A percentile compares a stretch with the other conserved stretches of the same genome.
phyloP scores from a whole-genome alignment of 495 filamentous ascomycete genomes.

The Penicillium egyptiacum region DNA sequence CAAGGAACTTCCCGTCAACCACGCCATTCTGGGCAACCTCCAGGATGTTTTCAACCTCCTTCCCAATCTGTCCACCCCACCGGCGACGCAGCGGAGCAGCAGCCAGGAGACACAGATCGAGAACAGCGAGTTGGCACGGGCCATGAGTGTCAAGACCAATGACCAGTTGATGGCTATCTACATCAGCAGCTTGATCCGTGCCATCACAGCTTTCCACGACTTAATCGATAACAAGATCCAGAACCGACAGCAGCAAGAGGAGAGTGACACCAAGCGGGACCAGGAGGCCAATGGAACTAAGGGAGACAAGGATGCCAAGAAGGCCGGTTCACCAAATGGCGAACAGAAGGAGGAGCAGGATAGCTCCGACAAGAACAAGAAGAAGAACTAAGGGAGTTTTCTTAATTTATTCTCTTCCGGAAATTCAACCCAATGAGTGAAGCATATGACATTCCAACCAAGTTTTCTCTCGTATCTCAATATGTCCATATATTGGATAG shows the following conservation, averaged over 20 bases:
- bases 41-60: slow-evolving; percentile 99
- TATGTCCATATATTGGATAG: background rate
- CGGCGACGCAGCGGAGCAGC: slow-evolving; percentile 48
- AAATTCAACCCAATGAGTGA: slow-evolving; percentile 27
- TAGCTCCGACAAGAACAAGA: slow-evolving; percentile 57
- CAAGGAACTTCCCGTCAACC: slow-evolving; percentile 89
- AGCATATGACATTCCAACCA: slow-evolving; percentile 27
- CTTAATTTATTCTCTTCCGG: slow-evolving; percentile 12
- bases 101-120: slow-evolving; percentile 53
- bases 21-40: slow-evolving; percentile 94
- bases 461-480: slow-evolving; percentile 4
- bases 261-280: slow-evolving; percentile 82
- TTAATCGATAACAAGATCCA: slow-evolving; percentile 99
- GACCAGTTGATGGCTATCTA: slow-evolving; percentile 99
- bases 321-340: slow-evolving; percentile 56
- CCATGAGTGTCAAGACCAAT: slow-evolving; percentile 99
- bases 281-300: slow-evolving; percentile 58
- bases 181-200: slow-evolving; percentile 90
- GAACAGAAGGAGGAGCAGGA: slow-evolving; percentile 69
- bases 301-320: slow-evolving; percentile 65
- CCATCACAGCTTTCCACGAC: slow-evolving; percentile 98
- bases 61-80: slow-evolving; percentile 89
- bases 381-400: slow-evolving; percentile 51
- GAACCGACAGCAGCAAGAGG: slow-evolving; percentile 94
- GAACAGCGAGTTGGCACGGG: slow-evolving; percentile 81